Evolutionary conservation across 2,329 filamentous ascomycete genomes (phyloP), one percentile per base, ranked within the genome.

Genomic region (Bimuria novae-zelandiae): DNA sequence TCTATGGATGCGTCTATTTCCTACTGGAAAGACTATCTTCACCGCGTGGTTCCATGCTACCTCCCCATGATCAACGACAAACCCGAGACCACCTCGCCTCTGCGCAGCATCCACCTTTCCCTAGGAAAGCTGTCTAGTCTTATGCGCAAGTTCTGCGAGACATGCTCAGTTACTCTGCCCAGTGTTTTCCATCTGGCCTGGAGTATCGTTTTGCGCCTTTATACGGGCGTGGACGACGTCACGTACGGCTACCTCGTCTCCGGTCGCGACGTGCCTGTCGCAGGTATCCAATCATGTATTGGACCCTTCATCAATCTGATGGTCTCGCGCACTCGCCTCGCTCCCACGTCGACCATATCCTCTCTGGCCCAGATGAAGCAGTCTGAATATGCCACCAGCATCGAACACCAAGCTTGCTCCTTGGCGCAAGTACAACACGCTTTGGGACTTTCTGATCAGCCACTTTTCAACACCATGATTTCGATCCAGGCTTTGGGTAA

Each of bases 171-270:
- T 12, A 80, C 78, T 0, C 44, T 79, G 4, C 70, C 78, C 7
- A 79, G 77, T 53, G 32, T 46, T 7, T 40, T 51, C 22, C 40
- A 35, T 25, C 21, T 45, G 10, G 65, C 69, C 2, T 73, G 70
- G 70, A 64, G 56, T 1, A 39, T 71, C 32, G 49, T 62, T 3
- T 50, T 73, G 22, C 61, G 59, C 1, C 49, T 33, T 30, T 71
- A 67, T 44, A 71, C 68, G 3, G 63, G 59, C 4, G 59, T 59
- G 7, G 44, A 55, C 14, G 49, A 71, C 7, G 62, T 70, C 7
- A 74, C 68, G 45, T 78, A 79, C 55, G 74, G 73, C n/a, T 77
- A 76, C 52, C 68, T 75, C 50, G 32, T 32, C 8, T 57, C 60
- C 11, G 61, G 62, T 4, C 62, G 62, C 3, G 75, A 80, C 59